Percentiles rank a stretch among this genome's conserved stretches.
phyloP scores from a whole-genome alignment of 768 basidiomycete genomes.

The Collybiopsis confluens region DNA sequence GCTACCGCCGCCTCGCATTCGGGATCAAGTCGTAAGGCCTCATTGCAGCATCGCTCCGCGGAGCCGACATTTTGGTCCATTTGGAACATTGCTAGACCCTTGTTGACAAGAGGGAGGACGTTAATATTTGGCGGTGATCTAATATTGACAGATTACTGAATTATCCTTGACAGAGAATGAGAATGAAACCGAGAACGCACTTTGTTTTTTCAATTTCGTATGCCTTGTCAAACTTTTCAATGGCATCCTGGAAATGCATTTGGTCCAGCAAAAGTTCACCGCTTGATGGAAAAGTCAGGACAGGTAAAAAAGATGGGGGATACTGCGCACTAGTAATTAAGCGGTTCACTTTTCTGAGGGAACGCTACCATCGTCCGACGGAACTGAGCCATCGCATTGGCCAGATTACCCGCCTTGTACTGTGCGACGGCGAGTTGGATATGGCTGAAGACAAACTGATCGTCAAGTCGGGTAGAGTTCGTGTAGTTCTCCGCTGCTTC shows the following conservation, averaged over 20 bases:
- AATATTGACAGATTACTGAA: neutral
- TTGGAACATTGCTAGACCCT: constrained; percentile 94
- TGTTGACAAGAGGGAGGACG: constrained; percentile 94
- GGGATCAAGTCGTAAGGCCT: constrained; percentile 84
- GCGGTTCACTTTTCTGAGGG: constrained; percentile 83
- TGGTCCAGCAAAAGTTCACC: constrained; percentile 95
- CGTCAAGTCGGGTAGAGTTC: constrained; percentile 84
- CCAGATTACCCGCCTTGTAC: constrained; percentile 81
- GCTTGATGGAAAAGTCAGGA: constrained; percentile 32
- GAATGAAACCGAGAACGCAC: constrained; percentile 19
- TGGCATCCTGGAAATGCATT: constrained; percentile 78
- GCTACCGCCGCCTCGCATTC: constrained; percentile 97
- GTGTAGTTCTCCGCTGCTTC: constrained; percentile 89
- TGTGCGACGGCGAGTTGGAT: constrained; percentile 96
- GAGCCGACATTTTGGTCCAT: constrained; percentile 86
- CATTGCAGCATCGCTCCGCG: constrained; percentile 81
- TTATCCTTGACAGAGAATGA: neutral
- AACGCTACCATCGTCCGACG: constrained; percentile 78
- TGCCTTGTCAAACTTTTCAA: constrained; percentile 90
- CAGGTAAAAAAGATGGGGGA: neutral
- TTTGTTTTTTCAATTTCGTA: constrained; percentile 82
- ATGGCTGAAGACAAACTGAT: constrained; percentile 90
- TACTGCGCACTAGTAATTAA: constrained; percentile 86
- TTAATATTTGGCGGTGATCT: constrained; percentile 75
- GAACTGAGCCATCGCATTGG: constrained; percentile 88